These are phyloP conservation scores for Castanospermum australe DNA, from an alignment of 306 rosid species.

Conservation along the genomic window DNA sequence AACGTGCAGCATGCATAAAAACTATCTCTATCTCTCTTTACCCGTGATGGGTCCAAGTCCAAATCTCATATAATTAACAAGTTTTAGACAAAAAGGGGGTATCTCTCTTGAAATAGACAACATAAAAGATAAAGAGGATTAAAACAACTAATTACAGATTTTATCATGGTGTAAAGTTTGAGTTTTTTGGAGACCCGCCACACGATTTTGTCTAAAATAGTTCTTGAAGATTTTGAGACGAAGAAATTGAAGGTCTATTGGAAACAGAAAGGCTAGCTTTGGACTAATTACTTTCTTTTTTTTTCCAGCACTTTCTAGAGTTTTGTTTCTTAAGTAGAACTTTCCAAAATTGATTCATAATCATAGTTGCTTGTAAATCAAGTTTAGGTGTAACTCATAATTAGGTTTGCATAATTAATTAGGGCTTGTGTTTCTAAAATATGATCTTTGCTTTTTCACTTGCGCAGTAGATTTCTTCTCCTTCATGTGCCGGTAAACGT, in stretches of 20 bases:
- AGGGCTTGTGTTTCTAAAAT: background rate
- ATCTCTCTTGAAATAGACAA: background rate
- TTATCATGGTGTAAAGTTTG: background rate
- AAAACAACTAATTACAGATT: background rate
- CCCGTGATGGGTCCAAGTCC: background rate
- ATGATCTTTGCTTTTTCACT: background rate
- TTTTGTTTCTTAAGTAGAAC: background rate
- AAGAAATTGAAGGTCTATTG: background rate
- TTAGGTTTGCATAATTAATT: background rate
- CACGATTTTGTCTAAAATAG: background rate
- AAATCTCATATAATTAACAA: background rate
- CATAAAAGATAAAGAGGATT: background rate
- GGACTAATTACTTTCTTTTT: background rate
- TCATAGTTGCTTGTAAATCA: background rate
- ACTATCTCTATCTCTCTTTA: background rate
- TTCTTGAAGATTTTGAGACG: background rate
- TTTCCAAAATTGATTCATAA: background rate
- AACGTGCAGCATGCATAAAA: background rate
- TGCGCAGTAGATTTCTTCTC: background rate
- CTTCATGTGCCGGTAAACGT: background rate
- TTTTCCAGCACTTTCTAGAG: background rate
- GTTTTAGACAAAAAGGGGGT: background rate
- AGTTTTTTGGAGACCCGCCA: background rate
- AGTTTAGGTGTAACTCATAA: background rate
- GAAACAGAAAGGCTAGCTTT: background rate